These are phyloP conservation scores for Oenanthe sinensis DNA, from an alignment of 129 eudicot genomes.

Conservation along the genomic window DNA sequence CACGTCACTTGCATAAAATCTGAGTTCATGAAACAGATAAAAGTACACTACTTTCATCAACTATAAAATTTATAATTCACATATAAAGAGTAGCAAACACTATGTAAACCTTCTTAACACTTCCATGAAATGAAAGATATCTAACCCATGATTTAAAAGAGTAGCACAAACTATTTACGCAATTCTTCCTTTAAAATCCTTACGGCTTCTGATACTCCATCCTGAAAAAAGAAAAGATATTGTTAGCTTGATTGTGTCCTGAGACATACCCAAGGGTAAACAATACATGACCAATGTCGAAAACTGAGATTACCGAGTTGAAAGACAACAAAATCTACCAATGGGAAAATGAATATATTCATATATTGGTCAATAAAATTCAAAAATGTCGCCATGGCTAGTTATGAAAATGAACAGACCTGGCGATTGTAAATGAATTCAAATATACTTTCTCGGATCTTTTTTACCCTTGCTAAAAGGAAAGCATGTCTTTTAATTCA, in stretches of 20 bases:
- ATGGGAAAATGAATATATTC: neutral
- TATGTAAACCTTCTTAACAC: neutral
- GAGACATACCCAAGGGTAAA: neutral
- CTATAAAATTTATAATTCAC: neutral
- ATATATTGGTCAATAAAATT: neutral
- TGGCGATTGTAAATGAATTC: neutral
- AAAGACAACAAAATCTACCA: neutral
- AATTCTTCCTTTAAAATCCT: conserved; percentile 43
- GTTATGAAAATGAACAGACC: neutral
- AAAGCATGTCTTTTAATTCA: neutral
- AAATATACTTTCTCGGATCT: neutral
- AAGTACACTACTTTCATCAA: neutral
- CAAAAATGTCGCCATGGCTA: neutral
- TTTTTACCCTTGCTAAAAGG: neutral
- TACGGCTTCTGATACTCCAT: conserved; percentile 69
- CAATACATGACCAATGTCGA: neutral
- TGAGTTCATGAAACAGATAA: neutral
- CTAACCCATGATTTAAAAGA: neutral
- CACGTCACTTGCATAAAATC: neutral
- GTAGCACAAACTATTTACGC: neutral
- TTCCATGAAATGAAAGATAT: neutral
- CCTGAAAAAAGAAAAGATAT: conserved; percentile 30
- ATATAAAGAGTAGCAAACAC: neutral
- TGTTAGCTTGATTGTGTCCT: neutral
- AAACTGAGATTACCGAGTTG: neutral